Conservation (phyloP, 495 filamentous ascomycete genomes). For the Apiosordaria backusii region DNA sequence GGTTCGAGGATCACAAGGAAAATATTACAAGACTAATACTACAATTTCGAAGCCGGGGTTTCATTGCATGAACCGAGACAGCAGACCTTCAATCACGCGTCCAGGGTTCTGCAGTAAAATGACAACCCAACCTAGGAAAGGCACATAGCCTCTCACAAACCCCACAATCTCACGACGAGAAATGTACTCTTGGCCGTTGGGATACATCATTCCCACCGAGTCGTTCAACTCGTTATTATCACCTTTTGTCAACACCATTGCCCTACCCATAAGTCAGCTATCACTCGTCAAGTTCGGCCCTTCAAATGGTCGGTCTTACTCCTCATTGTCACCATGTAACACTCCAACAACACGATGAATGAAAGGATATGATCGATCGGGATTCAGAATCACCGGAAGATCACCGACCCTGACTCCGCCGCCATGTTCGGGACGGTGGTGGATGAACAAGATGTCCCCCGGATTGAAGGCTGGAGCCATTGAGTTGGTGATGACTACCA, state of each 20-base stretch:
- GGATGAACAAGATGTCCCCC: conserved; percentile 3
- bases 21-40: not conserved
- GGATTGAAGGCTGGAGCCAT: conserved; percentile 1
- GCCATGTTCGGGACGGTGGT: not conserved
- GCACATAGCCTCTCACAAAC: not conserved
- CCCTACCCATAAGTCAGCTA: not conserved
- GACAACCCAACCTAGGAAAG: not conserved
- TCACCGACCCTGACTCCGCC: not conserved
- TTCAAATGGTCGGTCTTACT: not conserved
- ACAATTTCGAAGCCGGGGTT: not conserved
- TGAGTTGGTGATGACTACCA: conserved; percentile 1
- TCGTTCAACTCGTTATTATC: not conserved
- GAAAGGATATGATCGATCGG: not conserved
- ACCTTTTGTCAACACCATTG: not conserved
- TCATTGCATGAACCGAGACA: not conserved
- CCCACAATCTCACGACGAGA: not conserved
- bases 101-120: not conserved
- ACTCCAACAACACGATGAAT: not conserved
- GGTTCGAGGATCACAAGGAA: not conserved
- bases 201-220: not conserved
- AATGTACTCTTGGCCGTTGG: not conserved
- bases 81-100: not conserved
- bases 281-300: not conserved
- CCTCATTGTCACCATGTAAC: not conserved
- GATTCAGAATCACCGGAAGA: not conserved